A percentile compares a stretch with the other conserved stretches of the same genome.
These are phyloP conservation scores for Fusarium neocosmosporiellum DNA, from an alignment of 2,329 filamentous ascomycete species.

Conservation along the genomic window DNA sequence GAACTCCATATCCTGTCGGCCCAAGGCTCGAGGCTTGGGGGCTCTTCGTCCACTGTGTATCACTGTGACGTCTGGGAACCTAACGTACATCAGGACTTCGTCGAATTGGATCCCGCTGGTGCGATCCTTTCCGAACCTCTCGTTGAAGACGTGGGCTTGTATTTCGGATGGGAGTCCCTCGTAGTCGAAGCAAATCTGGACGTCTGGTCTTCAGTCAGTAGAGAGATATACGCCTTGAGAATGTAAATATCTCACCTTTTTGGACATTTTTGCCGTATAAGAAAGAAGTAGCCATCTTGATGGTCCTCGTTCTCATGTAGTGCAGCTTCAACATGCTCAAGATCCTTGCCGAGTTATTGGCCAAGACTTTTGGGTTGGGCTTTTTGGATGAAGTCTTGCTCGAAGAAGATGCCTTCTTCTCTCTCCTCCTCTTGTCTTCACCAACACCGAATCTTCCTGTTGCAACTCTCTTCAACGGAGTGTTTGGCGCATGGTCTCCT, in stretches of 20 bases:
- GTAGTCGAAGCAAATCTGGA: slow-evolving; percentile 15
- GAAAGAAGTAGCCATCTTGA: slow-evolving; percentile 6
- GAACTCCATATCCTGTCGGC: slow-evolving; percentile 6
- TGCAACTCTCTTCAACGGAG: background rate
- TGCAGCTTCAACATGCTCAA: slow-evolving; percentile 5
- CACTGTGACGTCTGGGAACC: slow-evolving; percentile 3
- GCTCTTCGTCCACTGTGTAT: background rate
- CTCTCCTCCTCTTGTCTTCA: background rate
- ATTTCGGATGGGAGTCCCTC: background rate
- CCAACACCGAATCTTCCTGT: background rate
- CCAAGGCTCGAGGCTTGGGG: background rate
- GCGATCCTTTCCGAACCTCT: background rate
- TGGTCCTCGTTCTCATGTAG: slow-evolving; percentile 9
- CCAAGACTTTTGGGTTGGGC: background rate
- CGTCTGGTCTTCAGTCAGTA: background rate
- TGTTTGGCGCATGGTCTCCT: background rate
- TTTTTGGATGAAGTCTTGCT: background rate
- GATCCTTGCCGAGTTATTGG: background rate
- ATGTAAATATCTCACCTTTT: slow-evolving; percentile 3
- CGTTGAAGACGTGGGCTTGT: background rate
- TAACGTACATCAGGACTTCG: background rate
- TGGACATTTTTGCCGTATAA: slow-evolving; percentile 5
- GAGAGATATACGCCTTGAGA: too few species aligned
- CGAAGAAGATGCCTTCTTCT: background rate
- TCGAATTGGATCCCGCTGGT: background rate